Evolutionary conservation across 768 basidiomycete species (phyloP), one percentile per base, ranked within the genome.

Genomic region (Filobasidium floriforme): DNA sequence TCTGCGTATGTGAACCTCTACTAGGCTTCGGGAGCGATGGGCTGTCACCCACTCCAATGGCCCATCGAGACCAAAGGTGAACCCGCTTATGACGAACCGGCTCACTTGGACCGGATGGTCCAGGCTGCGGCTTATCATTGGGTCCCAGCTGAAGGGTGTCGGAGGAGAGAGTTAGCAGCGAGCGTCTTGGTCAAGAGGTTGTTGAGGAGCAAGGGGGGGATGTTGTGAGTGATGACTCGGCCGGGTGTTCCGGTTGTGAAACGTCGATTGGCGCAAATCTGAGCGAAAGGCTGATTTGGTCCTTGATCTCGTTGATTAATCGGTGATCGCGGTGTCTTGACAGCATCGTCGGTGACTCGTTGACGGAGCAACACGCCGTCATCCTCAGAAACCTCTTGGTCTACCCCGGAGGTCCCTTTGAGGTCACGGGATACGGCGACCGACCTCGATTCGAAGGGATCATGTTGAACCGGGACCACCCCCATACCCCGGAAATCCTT

Each of bases 221-320:
- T 67, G 29, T 32, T 63, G 66, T 67, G 54, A 62, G 66, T 60
- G n/a, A n/a, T n/a, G n/a, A n/a, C n/a, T n/a, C n/a, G n/a, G n/a
- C n/a, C n/a, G n/a, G n/a, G n/a, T n/a, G n/a, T n/a, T n/a, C n/a
- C n/a, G n/a, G 1, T 10, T 18, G 43, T 7, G 11, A 7, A 40
- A 9, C 14, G 1, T 15, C 43, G 15, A 46, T 14, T 3, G 12
- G 40, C 5, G 37, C 41, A 52, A 9, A 26, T n/a, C 26, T 4
- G 11, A 22, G 46, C 1, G 46, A 18, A 12, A 11, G 62, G 32
- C 12, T 28, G 32, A 18, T 41, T n/a, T 54, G n/a, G n/a, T n/a
- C n/a, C n/a, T n/a, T n/a, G n/a, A n/a, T n/a, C n/a, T n/a, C n/a
- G n/a, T n/a, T n/a, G n/a, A n/a, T n/a, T n/a, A n/a, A n/a, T n/a